These are phyloP conservation scores for Harringtonia aguacate DNA, from an alignment of 2,329 filamentous ascomycete genomes.

Conservation along the genomic window DNA sequence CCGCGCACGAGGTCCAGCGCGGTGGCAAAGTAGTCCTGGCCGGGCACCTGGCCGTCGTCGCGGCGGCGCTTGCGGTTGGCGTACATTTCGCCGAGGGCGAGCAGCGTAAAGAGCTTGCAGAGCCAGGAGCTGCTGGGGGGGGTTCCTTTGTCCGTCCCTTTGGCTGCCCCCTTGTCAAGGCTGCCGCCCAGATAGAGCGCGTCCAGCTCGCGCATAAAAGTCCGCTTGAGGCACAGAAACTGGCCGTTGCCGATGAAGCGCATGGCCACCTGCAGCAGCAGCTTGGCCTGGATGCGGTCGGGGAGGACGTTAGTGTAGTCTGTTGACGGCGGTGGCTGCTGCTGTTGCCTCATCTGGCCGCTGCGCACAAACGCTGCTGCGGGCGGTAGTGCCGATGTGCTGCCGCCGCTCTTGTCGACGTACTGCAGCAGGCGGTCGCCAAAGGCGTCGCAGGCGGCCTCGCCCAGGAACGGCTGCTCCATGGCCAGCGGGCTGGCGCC, in stretches of 20 bases:
- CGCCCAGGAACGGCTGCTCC: background rate
- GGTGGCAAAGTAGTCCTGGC: conserved; percentile 3
- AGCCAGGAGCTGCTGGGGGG: background rate
- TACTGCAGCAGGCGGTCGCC: background rate
- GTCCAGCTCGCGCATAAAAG: conserved; percentile 2
- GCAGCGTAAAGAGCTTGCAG: conserved; percentile 5
- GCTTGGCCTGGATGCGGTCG: background rate
- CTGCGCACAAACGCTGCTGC: background rate
- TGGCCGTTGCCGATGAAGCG: background rate
- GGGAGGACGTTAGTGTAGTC: background rate
- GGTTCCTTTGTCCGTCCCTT: no score
- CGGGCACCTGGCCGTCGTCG: conserved; percentile 1
- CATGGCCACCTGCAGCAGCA: background rate
- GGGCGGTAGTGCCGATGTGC: background rate
- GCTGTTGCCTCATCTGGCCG: background rate
- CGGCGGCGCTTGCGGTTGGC: background rate
- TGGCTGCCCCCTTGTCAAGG: no score
- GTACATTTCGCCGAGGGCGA: conserved; percentile 7
- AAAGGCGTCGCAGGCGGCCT: background rate
- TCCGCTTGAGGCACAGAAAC: background rate
- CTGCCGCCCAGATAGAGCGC: background rate
- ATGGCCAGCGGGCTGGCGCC: background rate
- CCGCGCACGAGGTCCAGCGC: background rate
- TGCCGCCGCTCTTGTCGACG: background rate
- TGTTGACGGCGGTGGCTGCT: background rate